These are phyloP conservation scores for Aureobasidium melanogenum DNA, from an alignment of 2,329 filamentous ascomycete species.

Conservation along the genomic window DNA sequence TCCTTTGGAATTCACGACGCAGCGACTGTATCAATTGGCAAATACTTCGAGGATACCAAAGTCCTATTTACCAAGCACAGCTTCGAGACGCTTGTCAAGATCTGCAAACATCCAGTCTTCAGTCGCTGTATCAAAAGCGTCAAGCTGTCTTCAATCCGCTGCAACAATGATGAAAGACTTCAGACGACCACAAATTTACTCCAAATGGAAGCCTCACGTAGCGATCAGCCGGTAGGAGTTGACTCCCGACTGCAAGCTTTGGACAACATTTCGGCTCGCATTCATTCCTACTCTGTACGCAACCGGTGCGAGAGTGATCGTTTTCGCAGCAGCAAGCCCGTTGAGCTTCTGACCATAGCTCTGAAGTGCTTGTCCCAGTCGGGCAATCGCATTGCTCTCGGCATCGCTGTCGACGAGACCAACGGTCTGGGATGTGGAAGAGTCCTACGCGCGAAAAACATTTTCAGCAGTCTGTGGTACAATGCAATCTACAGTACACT, in stretches of 20 bases:
- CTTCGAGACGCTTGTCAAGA: not conserved
- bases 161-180: not conserved
- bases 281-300: not conserved
- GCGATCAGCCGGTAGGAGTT: too few species aligned
- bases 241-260: too few species aligned
- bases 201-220: too few species aligned
- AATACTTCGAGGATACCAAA: not conserved
- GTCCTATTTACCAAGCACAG: not conserved
- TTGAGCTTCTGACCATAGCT: not conserved
- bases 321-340: not conserved
- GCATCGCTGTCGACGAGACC: not conserved
- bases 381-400: not conserved
- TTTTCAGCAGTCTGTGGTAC: not conserved
- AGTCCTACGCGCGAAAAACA: not conserved
- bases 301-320: not conserved
- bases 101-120: not conserved
- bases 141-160: not conserved
- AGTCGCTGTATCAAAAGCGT: not conserved
- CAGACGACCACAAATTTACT: too few species aligned
- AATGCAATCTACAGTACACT: not conserved
- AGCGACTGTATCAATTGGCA: not conserved
- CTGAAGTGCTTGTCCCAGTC: not conserved
- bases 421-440: not conserved
- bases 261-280: too few species aligned
- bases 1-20: not conserved